Evolutionary conservation across 2,329 filamentous ascomycete genomes (phyloP).

Genomic region (Hymenoscyphus fructigenus): DNA sequence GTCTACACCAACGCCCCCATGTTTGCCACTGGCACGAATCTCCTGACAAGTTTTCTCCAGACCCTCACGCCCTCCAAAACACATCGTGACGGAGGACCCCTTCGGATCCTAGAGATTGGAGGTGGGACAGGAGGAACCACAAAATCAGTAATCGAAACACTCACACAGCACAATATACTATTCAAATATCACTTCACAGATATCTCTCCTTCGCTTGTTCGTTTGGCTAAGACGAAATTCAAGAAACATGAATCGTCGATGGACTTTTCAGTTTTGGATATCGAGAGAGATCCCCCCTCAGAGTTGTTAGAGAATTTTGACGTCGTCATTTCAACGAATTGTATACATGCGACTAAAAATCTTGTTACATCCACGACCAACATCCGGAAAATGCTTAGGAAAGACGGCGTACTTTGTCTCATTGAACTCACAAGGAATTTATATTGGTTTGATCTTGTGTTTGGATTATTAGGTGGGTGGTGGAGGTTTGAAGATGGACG

Average conservation of each 20-base stretch:
- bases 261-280: slow-evolving; percentile 19
- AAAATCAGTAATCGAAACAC: slow-evolving; percentile 30
- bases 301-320: slow-evolving; percentile 17
- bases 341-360: slow-evolving; percentile 23
- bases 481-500: slow-evolving; percentile 27
- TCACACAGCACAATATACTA: slow-evolving; percentile 27
- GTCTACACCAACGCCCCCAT: slow-evolving; percentile 31
- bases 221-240: slow-evolving; percentile 24
- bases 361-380: slow-evolving; percentile 8
- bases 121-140: slow-evolving; percentile 47
- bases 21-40: slow-evolving; percentile 10
- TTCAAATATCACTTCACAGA: slow-evolving; percentile 47
- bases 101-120: slow-evolving; percentile 45
- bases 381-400: slow-evolving; percentile 15
- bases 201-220: slow-evolving; percentile 37
- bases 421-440: slow-evolving; percentile 24
- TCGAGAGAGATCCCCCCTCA: slow-evolving; percentile 18
- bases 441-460: slow-evolving; percentile 28
- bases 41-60: slow-evolving; percentile 17
- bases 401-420: slow-evolving; percentile 21
- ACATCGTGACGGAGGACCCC: not conserved
- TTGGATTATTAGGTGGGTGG: slow-evolving; percentile 30
- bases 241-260: slow-evolving; percentile 22
- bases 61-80: slow-evolving; percentile 7
- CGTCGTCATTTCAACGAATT: slow-evolving; percentile 25